Conservation (phyloP, 2,329 filamentous ascomycete species). For the Trichoderma aggressivum region DNA sequence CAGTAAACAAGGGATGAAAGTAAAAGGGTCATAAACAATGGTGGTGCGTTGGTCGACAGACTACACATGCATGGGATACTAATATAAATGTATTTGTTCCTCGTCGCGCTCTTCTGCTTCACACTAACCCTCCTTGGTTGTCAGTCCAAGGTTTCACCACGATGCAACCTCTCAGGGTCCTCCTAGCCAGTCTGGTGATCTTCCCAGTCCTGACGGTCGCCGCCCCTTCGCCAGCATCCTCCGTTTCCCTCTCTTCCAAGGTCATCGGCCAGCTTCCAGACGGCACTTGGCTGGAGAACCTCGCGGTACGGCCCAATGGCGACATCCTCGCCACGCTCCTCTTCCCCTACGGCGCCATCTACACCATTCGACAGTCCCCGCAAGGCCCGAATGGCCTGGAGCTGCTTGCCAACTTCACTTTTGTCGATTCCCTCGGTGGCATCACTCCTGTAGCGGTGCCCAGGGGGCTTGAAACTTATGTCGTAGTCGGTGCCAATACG, state of each 20-base stretch:
- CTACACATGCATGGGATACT: neutral
- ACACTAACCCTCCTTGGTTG: neutral
- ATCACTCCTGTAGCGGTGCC: neutral
- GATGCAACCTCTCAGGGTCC: neutral
- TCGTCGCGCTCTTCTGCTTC: fast-evolving
- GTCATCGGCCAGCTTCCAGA: neutral
- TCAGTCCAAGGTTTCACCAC: neutral
- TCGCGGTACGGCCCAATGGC: neutral
- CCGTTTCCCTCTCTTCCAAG: too few species aligned
- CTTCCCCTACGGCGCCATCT: neutral
- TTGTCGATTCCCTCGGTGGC: neutral
- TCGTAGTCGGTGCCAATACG: neutral
- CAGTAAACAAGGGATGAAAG: neutral
- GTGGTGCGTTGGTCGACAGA: neutral
- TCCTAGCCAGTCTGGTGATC: neutral
- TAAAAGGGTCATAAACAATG: neutral
- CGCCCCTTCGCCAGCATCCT: neutral
- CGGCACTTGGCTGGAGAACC: neutral
- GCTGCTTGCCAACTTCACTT: neutral
- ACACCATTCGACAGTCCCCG: neutral
- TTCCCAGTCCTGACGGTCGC: neutral
- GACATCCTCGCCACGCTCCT: neutral
- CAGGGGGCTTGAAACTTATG: neutral
- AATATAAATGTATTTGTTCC: neutral
- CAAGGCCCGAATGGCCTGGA: neutral